Evolutionary conservation across 2,329 filamentous ascomycete genomes (phyloP).

Genomic region (Ophiognomonia clavigignenti-juglandacearum): DNA sequence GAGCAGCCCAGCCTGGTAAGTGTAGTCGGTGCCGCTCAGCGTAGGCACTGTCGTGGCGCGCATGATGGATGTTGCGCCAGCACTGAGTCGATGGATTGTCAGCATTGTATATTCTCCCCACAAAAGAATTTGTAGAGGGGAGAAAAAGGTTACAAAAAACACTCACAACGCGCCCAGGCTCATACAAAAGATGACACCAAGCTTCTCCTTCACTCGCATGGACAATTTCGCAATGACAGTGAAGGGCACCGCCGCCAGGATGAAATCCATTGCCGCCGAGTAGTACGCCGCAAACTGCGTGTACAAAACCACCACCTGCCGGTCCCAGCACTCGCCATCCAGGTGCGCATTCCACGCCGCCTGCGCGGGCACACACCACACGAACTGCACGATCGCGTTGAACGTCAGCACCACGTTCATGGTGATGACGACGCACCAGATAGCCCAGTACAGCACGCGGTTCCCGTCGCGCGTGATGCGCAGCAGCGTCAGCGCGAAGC

Average conservation of each 20-base stretch:
- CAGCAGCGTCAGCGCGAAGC: slow-evolving; percentile 28
- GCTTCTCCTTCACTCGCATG: slow-evolving; percentile 35
- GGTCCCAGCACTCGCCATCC: slow-evolving; percentile 27
- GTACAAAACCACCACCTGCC: slow-evolving; percentile 24
- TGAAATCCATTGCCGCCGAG: slow-evolving; percentile 33
- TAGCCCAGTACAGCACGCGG: slow-evolving; percentile 18
- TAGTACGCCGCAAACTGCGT: slow-evolving; percentile 29
- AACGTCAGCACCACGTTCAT: slow-evolving; percentile 23
- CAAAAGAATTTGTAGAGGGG: too few relatives aligned
- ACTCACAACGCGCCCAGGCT: slow-evolving; percentile 37
- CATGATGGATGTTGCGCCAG: slow-evolving; percentile 26
- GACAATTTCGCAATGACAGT: slow-evolving; percentile 33
- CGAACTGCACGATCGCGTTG: slow-evolving; percentile 25
- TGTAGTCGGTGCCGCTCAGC: slow-evolving; percentile 8
- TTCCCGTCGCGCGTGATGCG: slow-evolving; percentile 21
- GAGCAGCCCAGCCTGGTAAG: slow-evolving; percentile 13
- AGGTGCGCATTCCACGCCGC: slow-evolving; percentile 24
- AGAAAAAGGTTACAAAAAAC: background rate
- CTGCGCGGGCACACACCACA: slow-evolving; percentile 25
- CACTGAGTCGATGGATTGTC: slow-evolving; percentile 20
- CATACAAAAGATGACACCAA: slow-evolving; percentile 37
- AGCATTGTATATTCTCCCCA: background rate
- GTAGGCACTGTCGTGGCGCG: slow-evolving; percentile 5
- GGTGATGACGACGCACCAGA: slow-evolving; percentile 26
- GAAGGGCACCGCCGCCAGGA: slow-evolving; percentile 36